Percentiles rank a stretch among this genome's conserved stretches.
Evolutionary conservation across 768 basidiomycete genomes (phyloP).

Genomic region (Lentinula guzmanii): DNA sequence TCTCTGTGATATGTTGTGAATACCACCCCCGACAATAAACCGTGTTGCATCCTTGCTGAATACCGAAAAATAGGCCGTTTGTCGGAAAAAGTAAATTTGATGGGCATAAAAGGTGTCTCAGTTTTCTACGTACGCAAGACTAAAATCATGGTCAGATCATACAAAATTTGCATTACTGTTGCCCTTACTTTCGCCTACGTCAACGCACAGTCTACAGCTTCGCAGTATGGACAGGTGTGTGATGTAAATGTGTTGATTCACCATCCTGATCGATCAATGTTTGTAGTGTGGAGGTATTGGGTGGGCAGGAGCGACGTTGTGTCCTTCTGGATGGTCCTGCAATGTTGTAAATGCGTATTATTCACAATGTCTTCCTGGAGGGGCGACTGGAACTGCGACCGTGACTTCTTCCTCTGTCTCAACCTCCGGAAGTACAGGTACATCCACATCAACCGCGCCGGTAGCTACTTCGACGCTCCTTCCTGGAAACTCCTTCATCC

Average conservation of each 20-base stretch:
- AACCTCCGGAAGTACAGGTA: conserved; percentile 10
- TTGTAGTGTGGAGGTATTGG: conserved; percentile 46
- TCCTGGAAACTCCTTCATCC: conserved; percentile 49
- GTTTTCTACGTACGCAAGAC: neutral
- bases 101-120: neutral
- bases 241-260: neutral
- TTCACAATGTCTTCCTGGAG: conserved; percentile 49
- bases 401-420: conserved; percentile 11
- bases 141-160: conserved; percentile 6
- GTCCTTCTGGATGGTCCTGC: conserved; percentile 41
- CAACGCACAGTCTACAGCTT: conserved; percentile 20
- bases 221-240: conserved; percentile 31
- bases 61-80: conserved; percentile 31
- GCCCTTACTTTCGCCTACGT: conserved; percentile 6
- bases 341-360: conserved; percentile 39
- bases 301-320: conserved; percentile 46
- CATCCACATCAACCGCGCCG: conserved; percentile 22
- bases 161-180: neutral
- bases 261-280: neutral
- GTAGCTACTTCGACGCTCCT: conserved; percentile 36
- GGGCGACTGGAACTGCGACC: conserved; percentile 16
- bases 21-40: neutral
- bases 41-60: neutral
- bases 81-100: conserved; percentile 18
- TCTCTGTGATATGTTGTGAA: neutral